Evolutionary conservation across 345 rosid genomes (phyloP), one percentile per base, ranked within the genome.

Genomic region (Laguncularia racemosa): DNA sequence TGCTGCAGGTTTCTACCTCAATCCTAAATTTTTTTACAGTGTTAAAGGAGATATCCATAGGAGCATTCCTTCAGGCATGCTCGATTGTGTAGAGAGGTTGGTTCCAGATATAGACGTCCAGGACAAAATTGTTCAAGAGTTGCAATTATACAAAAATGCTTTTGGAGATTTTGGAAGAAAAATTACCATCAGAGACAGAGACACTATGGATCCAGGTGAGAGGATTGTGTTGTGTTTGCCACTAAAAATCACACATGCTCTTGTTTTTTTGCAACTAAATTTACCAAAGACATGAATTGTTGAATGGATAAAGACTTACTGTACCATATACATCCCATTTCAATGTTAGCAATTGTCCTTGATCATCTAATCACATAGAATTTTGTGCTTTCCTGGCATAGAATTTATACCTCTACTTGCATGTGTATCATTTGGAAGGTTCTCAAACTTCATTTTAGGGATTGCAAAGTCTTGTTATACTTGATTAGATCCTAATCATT

Each of bases 1-100:
- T 52, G 87, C 80, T 63, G 89, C 95, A 16, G 96, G 91, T 44
- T 89, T 89, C 75, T 89, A 71, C 67, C 84, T 89, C 20, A 89
- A 89, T 63, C 95, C 96, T 1, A 86, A 76, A 71, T 80, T 89
- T 75, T 89, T 86, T 69, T 86, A 86, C 51, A 77, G 75, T 59
- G 73, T 72, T 1, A 78, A 67, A 28, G 96, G 79, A 69, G 89
- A 76, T 40, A 57, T 78, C 74, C 84, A 73, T 45, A 79, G 70
- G 48, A 79, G 77, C 72, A 76, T 86, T 20, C 48, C 59, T 46
- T 77, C 89, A 50, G 84, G 79, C 6, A 73, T 84, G 73, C 74
- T 78, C 62, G 96, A 89, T 72, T 86, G 95, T 74, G 79, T 89
- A 50, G 96, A 89, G 70, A 82, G 72, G 72, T 61, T 89, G 66